phyloP scores from a whole-genome alignment of 495 filamentous ascomycete species.

The Neurospora sp. region DNA sequence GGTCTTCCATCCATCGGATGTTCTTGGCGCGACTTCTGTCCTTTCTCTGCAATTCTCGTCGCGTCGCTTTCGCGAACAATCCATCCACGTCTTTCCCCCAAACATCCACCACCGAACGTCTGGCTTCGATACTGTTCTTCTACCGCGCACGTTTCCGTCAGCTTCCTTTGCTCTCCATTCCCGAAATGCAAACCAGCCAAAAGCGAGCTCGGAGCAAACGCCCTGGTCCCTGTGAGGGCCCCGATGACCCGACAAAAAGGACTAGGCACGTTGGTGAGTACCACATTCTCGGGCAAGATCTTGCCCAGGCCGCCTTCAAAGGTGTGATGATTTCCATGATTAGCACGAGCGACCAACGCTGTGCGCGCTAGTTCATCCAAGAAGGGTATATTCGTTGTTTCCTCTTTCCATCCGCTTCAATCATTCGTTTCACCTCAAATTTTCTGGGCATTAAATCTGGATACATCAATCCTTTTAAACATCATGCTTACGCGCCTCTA shows the following conservation, averaged over 20 bases:
- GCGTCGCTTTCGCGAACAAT: neutral
- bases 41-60: neutral
- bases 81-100: neutral
- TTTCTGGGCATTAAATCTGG: neutral
- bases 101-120: neutral
- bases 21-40: neutral
- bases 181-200: too few relatives aligned
- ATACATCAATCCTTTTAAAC: neutral
- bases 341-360: too few relatives aligned
- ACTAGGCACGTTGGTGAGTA: too few relatives aligned
- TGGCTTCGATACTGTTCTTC: neutral
- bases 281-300: too few relatives aligned
- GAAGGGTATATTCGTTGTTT: neutral
- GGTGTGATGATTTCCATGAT: too few relatives aligned
- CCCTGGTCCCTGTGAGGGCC: too few relatives aligned
- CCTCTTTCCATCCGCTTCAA: neutral
- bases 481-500: neutral
- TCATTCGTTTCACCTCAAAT: neutral
- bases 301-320: too few relatives aligned
- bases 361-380: too few relatives aligned
- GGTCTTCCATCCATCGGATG: neutral
- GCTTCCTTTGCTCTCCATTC: neutral
- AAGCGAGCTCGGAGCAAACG: too few relatives aligned
- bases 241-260: too few relatives aligned
- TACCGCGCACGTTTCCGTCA: neutral